These are phyloP conservation scores for Agrostemma githago DNA, from an alignment of 148 eudicot genomes.

Conservation along the genomic window DNA sequence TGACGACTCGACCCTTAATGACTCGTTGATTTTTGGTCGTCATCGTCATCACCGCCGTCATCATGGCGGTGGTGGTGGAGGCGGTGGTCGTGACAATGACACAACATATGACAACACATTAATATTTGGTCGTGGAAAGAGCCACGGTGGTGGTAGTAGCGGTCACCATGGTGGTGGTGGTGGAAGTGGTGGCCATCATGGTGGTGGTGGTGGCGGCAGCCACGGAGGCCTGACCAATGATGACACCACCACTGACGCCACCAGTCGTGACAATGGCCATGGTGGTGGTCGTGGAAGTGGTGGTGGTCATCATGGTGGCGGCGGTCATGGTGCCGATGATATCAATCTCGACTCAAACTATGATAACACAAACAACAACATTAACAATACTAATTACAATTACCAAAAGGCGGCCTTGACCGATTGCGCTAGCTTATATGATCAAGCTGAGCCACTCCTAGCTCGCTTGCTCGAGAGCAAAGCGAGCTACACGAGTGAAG, in stretches of 20 bases:
- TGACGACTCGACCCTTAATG: neutral
- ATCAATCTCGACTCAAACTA: neutral
- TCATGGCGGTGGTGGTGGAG: constrained; percentile 5
- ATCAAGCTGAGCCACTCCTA: constrained; percentile 40
- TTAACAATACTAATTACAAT: constrained; percentile 2
- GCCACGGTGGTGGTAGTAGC: neutral
- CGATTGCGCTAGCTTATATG: constrained; percentile 67
- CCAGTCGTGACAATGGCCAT: neutral
- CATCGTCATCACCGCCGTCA: constrained; percentile 11
- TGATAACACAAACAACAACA: neutral
- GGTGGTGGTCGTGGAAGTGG: constrained; percentile 7
- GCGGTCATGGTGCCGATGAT: neutral
- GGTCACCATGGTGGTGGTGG: neutral
- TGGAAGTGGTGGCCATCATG: neutral
- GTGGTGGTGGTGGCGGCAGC: neutral
- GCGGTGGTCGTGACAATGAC: neutral
- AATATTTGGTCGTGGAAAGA: neutral
- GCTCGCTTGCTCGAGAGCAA: constrained; percentile 22
- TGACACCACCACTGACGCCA: neutral
- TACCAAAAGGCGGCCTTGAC: constrained; percentile 21
- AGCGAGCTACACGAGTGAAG: constrained; percentile 31
- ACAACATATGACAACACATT: neutral
- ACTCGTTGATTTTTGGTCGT: constrained; percentile 5
- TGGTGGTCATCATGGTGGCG: neutral
- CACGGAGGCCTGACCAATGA: neutral